These are phyloP conservation scores for Emergomyces africanus DNA, from an alignment of 2,329 filamentous ascomycete species.

Conservation along the genomic window DNA sequence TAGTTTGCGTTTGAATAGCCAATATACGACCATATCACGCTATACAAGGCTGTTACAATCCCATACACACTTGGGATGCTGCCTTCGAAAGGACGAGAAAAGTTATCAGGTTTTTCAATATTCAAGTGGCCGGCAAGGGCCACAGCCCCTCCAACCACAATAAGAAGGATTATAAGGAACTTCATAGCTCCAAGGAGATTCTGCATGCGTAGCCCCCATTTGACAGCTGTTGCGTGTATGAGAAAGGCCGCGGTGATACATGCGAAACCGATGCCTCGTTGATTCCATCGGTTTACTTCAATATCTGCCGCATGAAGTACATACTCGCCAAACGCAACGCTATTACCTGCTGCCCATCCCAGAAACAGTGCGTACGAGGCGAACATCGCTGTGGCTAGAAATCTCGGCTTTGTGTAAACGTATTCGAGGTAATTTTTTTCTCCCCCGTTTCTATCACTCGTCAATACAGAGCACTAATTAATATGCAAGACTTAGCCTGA, in stretches of 20 bases:
- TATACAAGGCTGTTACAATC: constrained; percentile 48
- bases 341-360: constrained; percentile 41
- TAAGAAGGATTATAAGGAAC: constrained; percentile 36
- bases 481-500: neutral
- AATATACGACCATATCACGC: constrained; percentile 48
- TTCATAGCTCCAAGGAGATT: constrained; percentile 39
- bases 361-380: constrained; percentile 39
- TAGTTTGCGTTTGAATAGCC: constrained; percentile 54
- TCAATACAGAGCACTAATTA: neutral
- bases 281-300: constrained; percentile 36
- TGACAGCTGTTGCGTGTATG: constrained; percentile 35
- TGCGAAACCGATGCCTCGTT: constrained; percentile 36
- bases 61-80: constrained; percentile 29
- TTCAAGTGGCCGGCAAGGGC: constrained; percentile 28
- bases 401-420: constrained; percentile 39
- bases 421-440: constrained; percentile 44
- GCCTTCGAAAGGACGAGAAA: constrained; percentile 27
- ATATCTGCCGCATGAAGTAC: constrained; percentile 35
- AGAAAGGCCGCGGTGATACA: constrained; percentile 37
- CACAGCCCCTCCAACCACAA: constrained; percentile 33
- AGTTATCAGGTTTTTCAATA: constrained; percentile 25
- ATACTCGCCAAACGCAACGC: constrained; percentile 41
- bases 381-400: constrained; percentile 42
- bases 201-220: constrained; percentile 36
- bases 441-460: constrained; percentile 32